These are phyloP conservation scores for Pelargonium cotyledonis DNA, from an alignment of 441 rosid genomes.

Conservation along the genomic window DNA sequence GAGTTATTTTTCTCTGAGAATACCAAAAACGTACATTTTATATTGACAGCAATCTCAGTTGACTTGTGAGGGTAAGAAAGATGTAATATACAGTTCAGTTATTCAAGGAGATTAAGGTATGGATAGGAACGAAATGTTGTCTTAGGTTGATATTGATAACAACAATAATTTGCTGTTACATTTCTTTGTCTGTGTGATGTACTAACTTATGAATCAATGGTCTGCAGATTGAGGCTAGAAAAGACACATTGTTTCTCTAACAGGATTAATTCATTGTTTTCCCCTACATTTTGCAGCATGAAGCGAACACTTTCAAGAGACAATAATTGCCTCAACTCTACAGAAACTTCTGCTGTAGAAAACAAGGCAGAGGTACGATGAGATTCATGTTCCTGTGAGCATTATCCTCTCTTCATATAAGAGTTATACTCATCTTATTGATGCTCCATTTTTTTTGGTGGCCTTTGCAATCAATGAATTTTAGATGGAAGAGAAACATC, in stretches of 20 bases:
- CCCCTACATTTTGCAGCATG: constrained; percentile 45
- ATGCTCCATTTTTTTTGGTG: neutral
- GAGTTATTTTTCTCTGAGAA: no score
- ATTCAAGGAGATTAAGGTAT: no score
- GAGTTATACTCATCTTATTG: neutral
- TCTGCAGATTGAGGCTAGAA: neutral
- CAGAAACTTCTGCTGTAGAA: constrained; percentile 39
- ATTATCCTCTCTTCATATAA: neutral
- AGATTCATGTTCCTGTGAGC: neutral
- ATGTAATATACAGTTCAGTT: no score
- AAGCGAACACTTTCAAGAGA: constrained; percentile 71
- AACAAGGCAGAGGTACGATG: constrained; percentile 44
- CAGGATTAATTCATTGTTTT: neutral
- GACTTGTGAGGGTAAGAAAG: no score
- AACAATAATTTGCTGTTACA: no score
- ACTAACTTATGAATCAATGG: neutral
- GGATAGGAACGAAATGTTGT: no score
- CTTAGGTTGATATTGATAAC: neutral
- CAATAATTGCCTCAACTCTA: constrained; percentile 41
- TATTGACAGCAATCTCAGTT: no score
- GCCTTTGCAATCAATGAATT: neutral
- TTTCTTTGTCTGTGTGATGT: neutral
- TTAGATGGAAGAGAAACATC: neutral
- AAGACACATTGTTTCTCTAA: neutral
- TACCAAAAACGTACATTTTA: no score